Percentiles rank a stretch among this genome's conserved stretches.
Conservation (phyloP, 768 basidiomycete genomes). For the Xerocomellus dryophilus region DNA sequence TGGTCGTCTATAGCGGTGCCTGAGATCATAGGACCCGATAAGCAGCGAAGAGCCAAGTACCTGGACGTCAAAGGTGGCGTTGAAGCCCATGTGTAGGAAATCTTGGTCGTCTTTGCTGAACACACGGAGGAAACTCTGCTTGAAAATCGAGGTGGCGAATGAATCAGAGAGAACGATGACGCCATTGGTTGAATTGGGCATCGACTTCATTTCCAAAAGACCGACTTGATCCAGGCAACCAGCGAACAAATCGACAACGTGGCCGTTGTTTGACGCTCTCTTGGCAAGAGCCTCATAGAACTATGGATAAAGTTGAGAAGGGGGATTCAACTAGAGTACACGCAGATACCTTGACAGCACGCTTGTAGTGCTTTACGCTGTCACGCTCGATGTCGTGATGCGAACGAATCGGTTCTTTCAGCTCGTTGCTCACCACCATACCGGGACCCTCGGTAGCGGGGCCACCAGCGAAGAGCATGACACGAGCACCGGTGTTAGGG, state of each 20-base stretch:
- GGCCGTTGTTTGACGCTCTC: conserved; percentile 90
- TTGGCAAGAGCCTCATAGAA: conserved; percentile 95
- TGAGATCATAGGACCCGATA: neutral
- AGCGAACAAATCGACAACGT: conserved; percentile 92
- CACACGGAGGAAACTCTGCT: conserved; percentile 92
- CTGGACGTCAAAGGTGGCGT: conserved; percentile 97
- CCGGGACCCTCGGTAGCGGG: conserved; percentile 96
- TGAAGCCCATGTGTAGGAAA: conserved; percentile 95
- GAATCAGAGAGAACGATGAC: conserved; percentile 95
- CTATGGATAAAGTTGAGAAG: conserved; percentile 39
- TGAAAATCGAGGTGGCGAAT: conserved; percentile 97
- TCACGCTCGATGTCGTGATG: conserved; percentile 99
- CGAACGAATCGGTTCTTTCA: conserved; percentile 95
- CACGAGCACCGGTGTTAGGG: conserved; percentile 92
- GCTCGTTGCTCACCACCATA: conserved; percentile 91
- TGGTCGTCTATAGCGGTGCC: conserved; percentile 69
- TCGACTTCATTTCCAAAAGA: conserved; percentile 93
- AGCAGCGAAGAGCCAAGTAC: conserved; percentile 37
- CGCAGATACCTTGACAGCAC: conserved; percentile 79
- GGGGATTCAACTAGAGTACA: neutral
- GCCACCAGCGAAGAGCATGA: conserved; percentile 96
- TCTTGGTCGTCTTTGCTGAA: conserved; percentile 94
- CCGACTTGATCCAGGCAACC: conserved; percentile 99
- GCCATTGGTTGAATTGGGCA: conserved; percentile 95
- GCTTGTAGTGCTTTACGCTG: conserved; percentile 95